Evolutionary conservation across 768 basidiomycete genomes (phyloP), one percentile per base, ranked within the genome.

Genomic region (Lentinula boryana): DNA sequence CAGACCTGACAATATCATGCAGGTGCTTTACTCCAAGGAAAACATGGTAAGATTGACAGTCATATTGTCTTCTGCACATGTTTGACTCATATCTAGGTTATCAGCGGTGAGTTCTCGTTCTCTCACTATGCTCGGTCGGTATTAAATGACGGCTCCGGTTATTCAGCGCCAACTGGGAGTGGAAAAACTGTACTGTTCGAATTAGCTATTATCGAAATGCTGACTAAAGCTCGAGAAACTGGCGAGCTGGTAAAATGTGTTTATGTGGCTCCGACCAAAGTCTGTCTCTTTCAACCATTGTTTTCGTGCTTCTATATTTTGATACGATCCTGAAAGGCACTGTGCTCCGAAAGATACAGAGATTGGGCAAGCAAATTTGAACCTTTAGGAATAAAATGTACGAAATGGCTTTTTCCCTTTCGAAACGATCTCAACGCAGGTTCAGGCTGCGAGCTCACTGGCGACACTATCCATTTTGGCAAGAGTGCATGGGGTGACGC

Each of bases 151-250:
- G 53, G 54, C 54, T 6, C 46, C 54, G 15, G 49, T 41, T n/a
- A 31, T 55, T 10, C 68, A 93, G 95, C 96, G 2, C 97, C 97
- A 0, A 98, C 97, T 13, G 94, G 95, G 32, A 92, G 93, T 55
- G 97, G 97, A 32, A 98, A 98, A 73, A 99, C 97, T 0, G 93
- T 90, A 8, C 74, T 98, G 32, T 99, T 98, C 66, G 97, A 99
- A 69, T 76, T 99, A 13, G 85, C 91, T 2, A 90, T 98, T 58
- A 84, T 98, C 55, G 84, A 84, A 35, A 81, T 92, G 78, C 72
- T 93, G 33, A 75, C 75, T 55, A 72, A 80, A 54, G 72, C 76
- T 7, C 67, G 72, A 54, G 70, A 70, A 32, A 68, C 64, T 10
- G 71, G 70, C 31, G 69, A 74, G 31, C 63, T 70, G n/a, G 66